A percentile compares a stretch with the other conserved stretches of the same genome.
Evolutionary conservation across 169 alveolate genomes (phyloP).

Genomic region (Babesia bigemina): DNA sequence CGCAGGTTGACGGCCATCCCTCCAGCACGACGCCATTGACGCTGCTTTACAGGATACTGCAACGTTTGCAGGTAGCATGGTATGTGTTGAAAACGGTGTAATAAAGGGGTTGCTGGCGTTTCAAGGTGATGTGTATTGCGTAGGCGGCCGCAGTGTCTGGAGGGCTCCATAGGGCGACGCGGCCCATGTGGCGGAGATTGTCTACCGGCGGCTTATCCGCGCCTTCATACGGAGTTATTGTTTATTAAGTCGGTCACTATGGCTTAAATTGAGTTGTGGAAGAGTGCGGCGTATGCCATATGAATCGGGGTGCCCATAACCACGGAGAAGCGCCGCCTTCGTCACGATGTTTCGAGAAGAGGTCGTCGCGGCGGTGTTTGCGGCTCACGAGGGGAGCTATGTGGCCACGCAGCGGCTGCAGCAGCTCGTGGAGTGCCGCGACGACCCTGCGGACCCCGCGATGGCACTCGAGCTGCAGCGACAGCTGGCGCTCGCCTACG

Average conservation of each 20-base stretch:
- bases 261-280: neutral
- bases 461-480: conserved; percentile 34
- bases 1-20: too few relatives aligned
- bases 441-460: conserved; percentile 11
- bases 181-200: conserved; percentile 3
- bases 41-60: too few relatives aligned
- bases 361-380: conserved; percentile 60
- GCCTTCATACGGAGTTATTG: neutral
- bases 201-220: neutral
- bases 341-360: conserved; percentile 48
- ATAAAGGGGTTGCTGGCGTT: neutral
- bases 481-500: conserved; percentile 48
- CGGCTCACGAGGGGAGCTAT: conserved; percentile 66
- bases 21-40: too few relatives aligned
- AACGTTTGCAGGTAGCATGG: too few relatives aligned
- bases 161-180: conserved; percentile 26
- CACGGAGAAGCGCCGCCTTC: conserved; percentile 3
- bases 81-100: too few relatives aligned
- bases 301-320: conserved; percentile 5
- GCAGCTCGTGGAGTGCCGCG: conserved; percentile 51
- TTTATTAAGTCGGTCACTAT: neutral
- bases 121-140: neutral
- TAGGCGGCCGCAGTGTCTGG: neutral
- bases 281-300: too few relatives aligned
- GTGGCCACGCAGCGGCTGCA: conserved; percentile 59